These are phyloP conservation scores for Melanopsichium pennsylvanicum DNA, from an alignment of 1,284 basidiomycete species.

Conservation along the genomic window DNA sequence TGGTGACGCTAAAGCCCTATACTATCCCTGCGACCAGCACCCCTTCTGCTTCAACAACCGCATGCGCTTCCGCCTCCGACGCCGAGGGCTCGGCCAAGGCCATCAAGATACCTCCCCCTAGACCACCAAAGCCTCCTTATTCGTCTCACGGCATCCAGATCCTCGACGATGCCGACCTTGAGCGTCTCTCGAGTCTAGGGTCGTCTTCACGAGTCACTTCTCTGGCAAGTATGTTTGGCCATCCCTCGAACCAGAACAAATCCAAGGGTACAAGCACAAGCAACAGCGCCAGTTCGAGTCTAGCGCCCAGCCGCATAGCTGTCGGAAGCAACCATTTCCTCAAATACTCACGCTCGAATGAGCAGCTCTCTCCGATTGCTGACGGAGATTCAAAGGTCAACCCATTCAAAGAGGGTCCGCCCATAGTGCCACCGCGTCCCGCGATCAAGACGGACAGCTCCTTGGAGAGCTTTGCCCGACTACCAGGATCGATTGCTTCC, in stretches of 20 bases:
- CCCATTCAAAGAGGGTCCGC: conserved; percentile 24
- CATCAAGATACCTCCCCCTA: conserved; percentile 23
- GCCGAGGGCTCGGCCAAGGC: conserved; percentile 18
- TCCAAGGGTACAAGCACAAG: background rate
- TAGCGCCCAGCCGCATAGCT: conserved; percentile 15
- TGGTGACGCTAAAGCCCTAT: conserved; percentile 11
- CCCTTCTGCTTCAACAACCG: conserved; percentile 12
- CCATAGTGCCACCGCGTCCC: conserved; percentile 28
- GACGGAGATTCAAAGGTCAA: conserved; percentile 3
- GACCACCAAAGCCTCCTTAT: conserved; percentile 29
- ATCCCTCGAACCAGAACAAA: conserved; percentile 8
- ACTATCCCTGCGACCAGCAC: conserved; percentile 1
- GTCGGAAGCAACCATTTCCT: conserved; percentile 27
- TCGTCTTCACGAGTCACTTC: conserved; percentile 27
- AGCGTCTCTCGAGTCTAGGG: conserved; percentile 17
- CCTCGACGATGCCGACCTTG: conserved; percentile 37
- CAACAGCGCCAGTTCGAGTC: background rate
- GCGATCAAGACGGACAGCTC: conserved; percentile 31
- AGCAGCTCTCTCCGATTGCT: conserved; percentile 28
- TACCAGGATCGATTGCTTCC: conserved; percentile 24
- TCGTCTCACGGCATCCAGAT: conserved; percentile 29
- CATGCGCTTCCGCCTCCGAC: conserved; percentile 34
- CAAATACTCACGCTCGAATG: conserved; percentile 43
- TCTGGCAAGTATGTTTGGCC: conserved; percentile 30
- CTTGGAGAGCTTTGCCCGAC: conserved; percentile 15